phyloP scores from a whole-genome alignment of 2,329 filamentous ascomycete genomes.

The Cercospora janseana region DNA sequence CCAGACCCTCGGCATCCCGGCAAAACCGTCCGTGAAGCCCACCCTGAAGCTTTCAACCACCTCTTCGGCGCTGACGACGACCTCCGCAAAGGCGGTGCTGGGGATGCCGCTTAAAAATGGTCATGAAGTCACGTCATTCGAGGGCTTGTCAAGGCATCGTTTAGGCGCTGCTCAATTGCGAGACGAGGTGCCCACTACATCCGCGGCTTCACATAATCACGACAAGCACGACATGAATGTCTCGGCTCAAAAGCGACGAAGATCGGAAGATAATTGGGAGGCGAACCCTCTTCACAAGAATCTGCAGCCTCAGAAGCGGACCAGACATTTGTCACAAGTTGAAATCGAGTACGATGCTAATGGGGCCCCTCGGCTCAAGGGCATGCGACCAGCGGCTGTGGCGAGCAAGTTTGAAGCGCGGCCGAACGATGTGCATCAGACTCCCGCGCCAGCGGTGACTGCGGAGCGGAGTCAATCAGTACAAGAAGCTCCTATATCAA shows the following conservation, averaged over 20 bases:
- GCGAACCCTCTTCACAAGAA: background rate
- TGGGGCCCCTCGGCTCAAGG: slow-evolving; percentile 24
- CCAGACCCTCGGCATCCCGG: slow-evolving; percentile 22
- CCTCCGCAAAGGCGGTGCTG: slow-evolving; percentile 1
- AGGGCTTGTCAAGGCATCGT: no score
- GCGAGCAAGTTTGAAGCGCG: no score
- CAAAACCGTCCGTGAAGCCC: slow-evolving; percentile 12
- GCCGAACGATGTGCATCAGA: no score
- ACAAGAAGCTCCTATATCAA: no score
- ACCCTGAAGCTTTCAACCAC: slow-evolving; percentile 21
- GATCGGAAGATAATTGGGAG: background rate
- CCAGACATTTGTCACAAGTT: slow-evolving; percentile 22
- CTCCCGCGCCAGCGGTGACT: no score
- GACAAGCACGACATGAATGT: background rate
- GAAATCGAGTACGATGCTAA: slow-evolving; percentile 28
- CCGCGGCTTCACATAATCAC: no score
- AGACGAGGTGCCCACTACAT: no score
- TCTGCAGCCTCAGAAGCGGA: slow-evolving; percentile 1
- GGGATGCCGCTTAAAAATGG: background rate
- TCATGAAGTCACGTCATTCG: no score
- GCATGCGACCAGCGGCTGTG: slow-evolving; percentile 4
- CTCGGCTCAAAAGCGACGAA: background rate
- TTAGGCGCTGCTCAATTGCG: no score
- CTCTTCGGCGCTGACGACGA: slow-evolving; percentile 26
- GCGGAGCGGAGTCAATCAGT: no score